Conservation (phyloP, 129 eudicot genomes). For the Flaveria linearis region DNA sequence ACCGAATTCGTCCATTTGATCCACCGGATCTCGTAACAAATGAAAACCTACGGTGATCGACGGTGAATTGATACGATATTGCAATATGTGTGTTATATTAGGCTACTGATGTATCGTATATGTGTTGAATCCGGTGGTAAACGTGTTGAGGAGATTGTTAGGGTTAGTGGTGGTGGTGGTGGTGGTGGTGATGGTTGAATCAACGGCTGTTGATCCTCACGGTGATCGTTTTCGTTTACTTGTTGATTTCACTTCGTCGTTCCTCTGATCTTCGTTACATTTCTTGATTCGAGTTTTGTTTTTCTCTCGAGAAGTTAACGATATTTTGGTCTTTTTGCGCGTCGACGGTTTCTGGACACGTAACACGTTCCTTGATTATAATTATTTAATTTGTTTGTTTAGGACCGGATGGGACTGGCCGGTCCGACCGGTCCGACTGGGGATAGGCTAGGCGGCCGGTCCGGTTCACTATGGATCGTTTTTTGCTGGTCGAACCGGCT, state of each 20-base stretch:
- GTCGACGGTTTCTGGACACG: not conserved
- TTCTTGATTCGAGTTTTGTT: conserved; percentile 14
- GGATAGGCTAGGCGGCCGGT: no score
- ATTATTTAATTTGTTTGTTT: no score
- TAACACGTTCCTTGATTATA: no score
- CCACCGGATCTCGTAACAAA: conserved; percentile 39
- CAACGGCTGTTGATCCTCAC: conserved; percentile 31
- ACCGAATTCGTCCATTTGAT: conserved; percentile 72
- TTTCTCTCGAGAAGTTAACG: conserved; percentile 16
- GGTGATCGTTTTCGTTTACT: conserved; percentile 25
- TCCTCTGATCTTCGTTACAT: conserved; percentile 12
- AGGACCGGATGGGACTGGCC: no score
- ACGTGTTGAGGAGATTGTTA: conserved; percentile 5
- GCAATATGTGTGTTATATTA: not conserved
- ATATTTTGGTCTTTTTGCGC: conserved; percentile 18
- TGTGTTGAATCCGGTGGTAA: not conserved
- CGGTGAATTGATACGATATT: not conserved
- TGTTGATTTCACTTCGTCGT: conserved; percentile 23
- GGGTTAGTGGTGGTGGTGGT: conserved; percentile 4
- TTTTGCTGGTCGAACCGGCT: no score
- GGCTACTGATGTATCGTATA: conserved; percentile 4
- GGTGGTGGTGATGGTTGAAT: conserved; percentile 17
- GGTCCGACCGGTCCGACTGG: no score
- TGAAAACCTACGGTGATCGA: conserved; percentile 15
- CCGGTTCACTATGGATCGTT: no score